Base-by-base conservation (phyloP, 1,284 basidiomycete genomes). In the Mycosarcoma mackinlayi region DNA sequence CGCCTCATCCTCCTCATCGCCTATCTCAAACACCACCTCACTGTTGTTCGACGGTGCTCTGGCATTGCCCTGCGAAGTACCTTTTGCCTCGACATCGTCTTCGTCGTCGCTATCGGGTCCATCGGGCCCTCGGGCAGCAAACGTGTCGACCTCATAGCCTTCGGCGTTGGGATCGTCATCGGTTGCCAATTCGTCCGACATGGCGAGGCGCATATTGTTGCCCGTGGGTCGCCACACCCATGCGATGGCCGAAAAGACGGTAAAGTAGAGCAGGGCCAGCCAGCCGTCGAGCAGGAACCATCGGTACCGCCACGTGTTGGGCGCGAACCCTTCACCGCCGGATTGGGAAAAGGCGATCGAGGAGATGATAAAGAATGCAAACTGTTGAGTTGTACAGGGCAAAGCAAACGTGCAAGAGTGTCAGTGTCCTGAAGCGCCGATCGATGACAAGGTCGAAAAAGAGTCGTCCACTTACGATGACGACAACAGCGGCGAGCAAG, bases 251-350 rank as follows among this genome's bases (percentile, higher is more conserved):
- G 86, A 84, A 83, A 98, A 98, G 41, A 91, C 89, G 27, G 46
- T 41, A 9, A 83, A 68, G 58, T 83, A 83, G 9, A 83, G 88
- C 27, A 93, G 85, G 1, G 91, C 88, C 27, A 98, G 87, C 87
- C 93, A 97, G n/a, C 94, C 96, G 77, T 98, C 96, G 39, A 98
- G 87, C 14, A 98, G 85, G 88, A 94, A 93, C 96, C 96, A 99
- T 48, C 94, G 89, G 51, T 89, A 88, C 69, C 88, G 88, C 95
- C 95, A 98, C n/a, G 92, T 92, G 66, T 90, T 90, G 2, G 94
- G 91, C 7, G 92, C 91, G 79, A 95, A 98, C 80, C 95, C 91
- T 87, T 96, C 92, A 8, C 92, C 90, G 18, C 92, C 85, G 48
- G 94, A 89, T 64, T 92, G 92, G 0, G 93, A 93, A 84, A 98